Base-by-base conservation (phyloP, 768 basidiomycete genomes). In the Dictyophora rubrovolvata region DNA sequence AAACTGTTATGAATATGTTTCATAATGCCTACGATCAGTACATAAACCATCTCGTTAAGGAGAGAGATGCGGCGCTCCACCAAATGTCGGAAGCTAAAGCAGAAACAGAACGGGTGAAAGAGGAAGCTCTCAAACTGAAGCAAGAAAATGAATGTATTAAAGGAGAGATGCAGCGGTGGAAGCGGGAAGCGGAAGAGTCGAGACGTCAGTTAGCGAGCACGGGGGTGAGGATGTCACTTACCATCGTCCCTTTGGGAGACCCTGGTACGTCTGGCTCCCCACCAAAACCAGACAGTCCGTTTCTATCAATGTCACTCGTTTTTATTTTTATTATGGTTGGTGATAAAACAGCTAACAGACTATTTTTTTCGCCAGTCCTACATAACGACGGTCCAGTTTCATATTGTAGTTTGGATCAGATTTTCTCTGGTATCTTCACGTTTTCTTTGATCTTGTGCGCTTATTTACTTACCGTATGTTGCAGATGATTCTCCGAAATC, bases 181-280 rank as follows among this genome's bases (percentile, higher is more conserved):
- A 47, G 16, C 22, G 34, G 12, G 47, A 55, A 42, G 36, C 36
- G n/a, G 54, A 46, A 28, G 57, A 50, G 8, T 12, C 48, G 6
- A 36, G 34, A 17, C 23, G 17, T 18, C 57, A 50, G 20, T 42
- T 59, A 18, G 22, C 11, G 21, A 10, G 21, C 34, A 59, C 57
- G 10, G 28, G 50, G 8, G 57, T 48, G 12, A 48, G 49, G 33
- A 37, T 59, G 22, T 59, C 57, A n/a, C 57, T 52, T 20, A 59
- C 57, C n/a, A 50, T 59, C 21, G 48, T 59, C 28, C 57, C 57
- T 2, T 11, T 59, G 12, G 35, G 35, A 17, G 28, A 33, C 34
- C 11, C 28, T 36, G 57, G 57, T 59, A 53, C 28, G 57, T 59
- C 23, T 42, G 42, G 42, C 42, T n/a, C 42, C 2, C 42, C 12